phyloP scores from a whole-genome alignment of 345 rosid species.

The Hibiscus mutabilis region DNA sequence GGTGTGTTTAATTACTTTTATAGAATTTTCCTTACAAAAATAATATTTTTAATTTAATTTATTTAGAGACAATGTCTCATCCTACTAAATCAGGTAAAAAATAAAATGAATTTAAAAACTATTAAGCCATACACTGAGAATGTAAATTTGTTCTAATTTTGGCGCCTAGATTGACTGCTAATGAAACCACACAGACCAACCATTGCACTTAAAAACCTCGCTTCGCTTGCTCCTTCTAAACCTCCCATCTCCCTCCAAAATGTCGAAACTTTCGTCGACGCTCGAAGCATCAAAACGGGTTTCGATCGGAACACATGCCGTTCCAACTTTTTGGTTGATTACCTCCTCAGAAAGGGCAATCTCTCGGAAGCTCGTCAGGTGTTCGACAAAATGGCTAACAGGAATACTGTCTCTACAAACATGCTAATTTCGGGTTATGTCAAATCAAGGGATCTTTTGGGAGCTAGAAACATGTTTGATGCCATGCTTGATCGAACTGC shows the following conservation, averaged over 20 bases:
- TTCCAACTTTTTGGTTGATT: conserved; percentile 43
- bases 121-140: no score
- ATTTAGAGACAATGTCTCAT: no score
- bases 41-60: no score
- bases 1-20: no score
- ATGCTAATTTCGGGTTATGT: conserved; percentile 62
- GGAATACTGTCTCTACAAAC: conserved; percentile 59
- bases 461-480: conserved; percentile 53
- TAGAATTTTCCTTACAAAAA: no score
- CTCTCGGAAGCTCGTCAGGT: conserved; percentile 49
- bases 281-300: conserved; percentile 27
- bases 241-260: conserved; percentile 9
- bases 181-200: conserved; percentile 23
- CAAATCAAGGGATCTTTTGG: conserved; percentile 39
- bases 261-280: conserved; percentile 34
- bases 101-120: no score
- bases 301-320: conserved; percentile 58
- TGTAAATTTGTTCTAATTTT: no score
- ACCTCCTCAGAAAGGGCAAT: conserved; percentile 31
- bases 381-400: conserved; percentile 66
- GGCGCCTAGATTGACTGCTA: background rate
- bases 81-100: no score
- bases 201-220: conserved; percentile 14
- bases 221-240: conserved; percentile 13
- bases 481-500: conserved; percentile 43